Evolutionary conservation across 2,329 filamentous ascomycete genomes (phyloP), one percentile per base, ranked within the genome.

Genomic region (Exophiala spinifera): DNA sequence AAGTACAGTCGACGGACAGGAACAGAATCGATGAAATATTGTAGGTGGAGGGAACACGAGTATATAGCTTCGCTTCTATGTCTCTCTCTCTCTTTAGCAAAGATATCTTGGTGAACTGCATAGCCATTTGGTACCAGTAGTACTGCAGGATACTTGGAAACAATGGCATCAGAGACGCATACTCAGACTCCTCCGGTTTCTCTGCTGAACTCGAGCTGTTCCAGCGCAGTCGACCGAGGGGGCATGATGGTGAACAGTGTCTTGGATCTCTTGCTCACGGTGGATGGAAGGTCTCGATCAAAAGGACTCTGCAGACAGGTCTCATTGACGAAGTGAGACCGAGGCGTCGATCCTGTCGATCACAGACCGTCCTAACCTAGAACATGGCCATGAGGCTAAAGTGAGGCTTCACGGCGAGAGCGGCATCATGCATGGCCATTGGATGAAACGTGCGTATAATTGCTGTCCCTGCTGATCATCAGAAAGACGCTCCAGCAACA

Each of bases 1-100:
- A 31, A 31, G 8, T 10, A 31, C 28, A 31, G 3, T 31, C 17
- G 15, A 15, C 13, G 45, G 14, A 15, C 11, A 44, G 42, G n/a
- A 34, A 13, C 23, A 28, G 17, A 15, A 40, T 20, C 36, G 5
- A 36, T 34, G 11, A 44, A n/a, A 31, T 20, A n/a, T 31, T 17
- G 46, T 45, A 17, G 21, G 14, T n/a, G 14, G 7, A 19, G 36
- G 2, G 49, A 19, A 23, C 51, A 53, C 34, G 31, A 37, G 34
- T 48, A 47, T 57, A 54, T 50, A 54, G 53, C 23, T 54, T 51
- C 17, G 5, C 11, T 19, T 39, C 28, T 39, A 4, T 39, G 4
- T 39, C 36, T 39, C 28, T 39, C 36, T 39, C 36, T 15, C 36
- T 39, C 34, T 51, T 49, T 46, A 28, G 33, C 15, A 39, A 34